phyloP scores from a whole-genome alignment of 2,329 filamentous ascomycete species.

The Venturia nashicola region DNA sequence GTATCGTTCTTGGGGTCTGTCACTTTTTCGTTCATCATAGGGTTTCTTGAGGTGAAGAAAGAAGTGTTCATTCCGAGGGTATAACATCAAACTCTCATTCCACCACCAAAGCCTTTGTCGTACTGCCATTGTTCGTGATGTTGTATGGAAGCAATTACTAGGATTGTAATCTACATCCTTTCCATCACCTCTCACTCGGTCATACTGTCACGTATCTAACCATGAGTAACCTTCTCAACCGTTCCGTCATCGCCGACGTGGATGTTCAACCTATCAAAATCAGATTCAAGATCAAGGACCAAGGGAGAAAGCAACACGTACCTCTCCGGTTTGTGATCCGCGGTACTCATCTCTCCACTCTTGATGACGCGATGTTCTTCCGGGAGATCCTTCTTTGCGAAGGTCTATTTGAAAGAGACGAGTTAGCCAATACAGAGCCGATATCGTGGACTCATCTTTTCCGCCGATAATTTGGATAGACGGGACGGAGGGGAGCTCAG shows the following conservation, averaged over 20 bases:
- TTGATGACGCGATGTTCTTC: slow-evolving; percentile 34
- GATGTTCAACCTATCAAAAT: slow-evolving; percentile 28
- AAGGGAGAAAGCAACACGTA: slow-evolving; percentile 12
- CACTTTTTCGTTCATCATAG: too few relatives aligned
- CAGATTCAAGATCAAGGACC: background rate
- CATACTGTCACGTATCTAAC: slow-evolving; percentile 17
- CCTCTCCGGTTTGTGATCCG: slow-evolving; percentile 36
- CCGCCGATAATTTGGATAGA: background rate
- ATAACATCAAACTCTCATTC: background rate
- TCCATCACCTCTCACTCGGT: too few relatives aligned
- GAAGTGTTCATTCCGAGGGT: background rate
- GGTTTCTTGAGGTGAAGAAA: too few relatives aligned
- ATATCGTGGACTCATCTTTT: too few relatives aligned
- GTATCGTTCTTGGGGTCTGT: too few relatives aligned
- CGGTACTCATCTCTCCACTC: slow-evolving; percentile 32
- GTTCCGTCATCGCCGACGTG: slow-evolving; percentile 36
- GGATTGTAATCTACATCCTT: too few relatives aligned
- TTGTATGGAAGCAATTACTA: too few relatives aligned
- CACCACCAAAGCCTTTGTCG: background rate
- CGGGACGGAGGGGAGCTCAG: background rate
- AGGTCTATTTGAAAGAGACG: slow-evolving; percentile 24
- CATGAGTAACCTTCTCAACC: slow-evolving; percentile 35
- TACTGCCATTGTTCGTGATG: background rate
- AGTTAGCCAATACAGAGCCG: too few relatives aligned
- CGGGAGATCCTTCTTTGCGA: slow-evolving; percentile 37